Base-by-base conservation (phyloP, 495 filamentous ascomycete genomes). In the Aspergillus bridgeri region DNA sequence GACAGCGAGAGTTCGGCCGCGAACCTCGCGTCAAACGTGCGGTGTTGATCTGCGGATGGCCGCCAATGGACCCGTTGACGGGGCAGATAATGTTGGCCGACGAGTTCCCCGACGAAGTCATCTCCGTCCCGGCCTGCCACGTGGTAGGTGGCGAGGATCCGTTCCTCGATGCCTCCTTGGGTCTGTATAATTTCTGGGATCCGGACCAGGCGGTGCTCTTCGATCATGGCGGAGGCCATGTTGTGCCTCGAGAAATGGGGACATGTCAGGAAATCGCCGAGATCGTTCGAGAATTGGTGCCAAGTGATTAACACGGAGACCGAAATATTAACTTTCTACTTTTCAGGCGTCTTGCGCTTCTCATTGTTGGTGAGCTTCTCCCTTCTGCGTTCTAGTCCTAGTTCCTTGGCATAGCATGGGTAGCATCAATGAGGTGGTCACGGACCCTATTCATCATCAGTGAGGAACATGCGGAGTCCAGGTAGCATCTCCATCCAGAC, bases 121-220 rank as follows among this genome's bases (percentile, higher is more conserved):
- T 85, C 51, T 59, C 65, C 22, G 74, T 85, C 48, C 81, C 83
- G 3, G 83, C 82, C 11, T 76, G 75, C 27, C 83, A 85, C 72
- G 77, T 86, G 43, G 69, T 85, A 29, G 82, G 82, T 20, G 81
- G 79, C 11, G 69, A 77, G 21, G 83, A 86, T 62, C 79, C 81
- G 2, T 83, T 81, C 47, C 61, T 84, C 0, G 66, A 74, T 42
- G 78, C 72, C 0, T 74, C 78, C 1, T 72, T 85, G 56, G 79
- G 79, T 19, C 65, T 86, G 6, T 84, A 79, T 66, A 84, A 85
- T 63, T 63, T 83, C 23, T 86, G 81, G 33, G 65, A 71, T 51
- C 59, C 61, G 1, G 74, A 79, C 25, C 68, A 50, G 2, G 77
- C 81, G 3, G 66, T 72, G 48, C 65, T 84, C 22, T 84, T 82